Evolutionary conservation across 2,329 filamentous ascomycete genomes (phyloP), one percentile per base, ranked within the genome.

Genomic region (Sporothrix euskadiensis): DNA sequence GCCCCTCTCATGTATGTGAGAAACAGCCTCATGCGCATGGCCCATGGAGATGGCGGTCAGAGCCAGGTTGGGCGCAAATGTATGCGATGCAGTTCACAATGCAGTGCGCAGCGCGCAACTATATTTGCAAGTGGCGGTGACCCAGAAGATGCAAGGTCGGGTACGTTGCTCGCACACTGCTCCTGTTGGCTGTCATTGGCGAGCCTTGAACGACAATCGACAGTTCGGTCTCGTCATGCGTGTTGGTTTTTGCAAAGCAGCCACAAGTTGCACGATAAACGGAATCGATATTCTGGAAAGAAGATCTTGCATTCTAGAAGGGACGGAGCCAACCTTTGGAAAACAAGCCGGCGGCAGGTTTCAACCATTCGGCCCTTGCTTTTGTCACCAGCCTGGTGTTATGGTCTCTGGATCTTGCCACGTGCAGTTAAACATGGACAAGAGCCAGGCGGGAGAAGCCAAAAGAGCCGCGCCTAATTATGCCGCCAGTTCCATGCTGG

Each of bases 401-500:
- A 4, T 44, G 35, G 35, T 30, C 3, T 52, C 4, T 59, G 52
- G 26, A 30, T n/a, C 26, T 30, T 16, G 56, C 71, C 69, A 71
- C 71, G 66, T 69, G 70, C 70, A 22, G 47, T 12, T 52, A 56
- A 74, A 71, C n/a, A 19, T 12, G 47, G 65, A 49, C 44, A 52
- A 69, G 71, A 70, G 69, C 56, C 59, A 65, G n/a, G 72, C 65
- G 35, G 63, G n/a, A 71, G 35, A 65, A 71, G 30, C 54, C 41
- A 71, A 52, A 56, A 68, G 47, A 49, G 54, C 65, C 26, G 22
- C 35, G 57, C 5, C 30, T 35, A 54, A 61, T 69, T 41, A 73
- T 74, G 74, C 70, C 70, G 74, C 16, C 54, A 61, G 61, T 72
- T 66, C 69, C 69, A 59, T 72, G 68, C 74, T 59, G 74, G 39